A percentile compares a stretch with the other conserved stretches of the same genome.
phyloP scores from a whole-genome alignment of 768 basidiomycete genomes.

The Termitomyces sp. region DNA sequence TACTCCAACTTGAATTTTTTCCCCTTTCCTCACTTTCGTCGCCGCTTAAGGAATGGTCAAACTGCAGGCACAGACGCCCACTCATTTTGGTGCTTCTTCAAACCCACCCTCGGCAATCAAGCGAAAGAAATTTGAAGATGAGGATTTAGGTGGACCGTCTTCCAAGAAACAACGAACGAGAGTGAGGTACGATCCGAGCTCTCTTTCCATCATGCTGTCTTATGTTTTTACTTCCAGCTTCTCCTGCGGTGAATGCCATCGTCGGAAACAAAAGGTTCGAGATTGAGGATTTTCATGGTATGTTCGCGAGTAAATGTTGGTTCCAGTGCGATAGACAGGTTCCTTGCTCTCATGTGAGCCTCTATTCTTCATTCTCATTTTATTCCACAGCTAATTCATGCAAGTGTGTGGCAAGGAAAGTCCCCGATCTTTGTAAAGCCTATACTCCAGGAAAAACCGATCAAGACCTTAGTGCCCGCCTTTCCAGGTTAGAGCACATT shows the following conservation, averaged over 20 bases:
- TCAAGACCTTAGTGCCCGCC: constrained; percentile 70
- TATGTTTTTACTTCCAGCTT: constrained; percentile 44
- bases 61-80: constrained; percentile 19
- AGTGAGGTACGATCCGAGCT: constrained; percentile 52
- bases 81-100: constrained; percentile 13
- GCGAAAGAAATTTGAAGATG: constrained; percentile 63
- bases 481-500: constrained; percentile 76
- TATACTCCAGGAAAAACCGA: constrained; percentile 86
- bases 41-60: constrained; percentile 28
- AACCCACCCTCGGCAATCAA: constrained; percentile 34
- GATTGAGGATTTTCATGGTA: neutral
- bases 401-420: constrained; percentile 80
- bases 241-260: constrained; percentile 84
- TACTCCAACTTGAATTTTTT: constrained; percentile 3
- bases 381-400: constrained; percentile 10
- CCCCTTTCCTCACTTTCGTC: neutral
- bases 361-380: constrained; percentile 7
- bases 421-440: constrained; percentile 82
- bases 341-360: constrained; percentile 75
- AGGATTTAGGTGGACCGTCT: constrained; percentile 34
- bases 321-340: constrained; percentile 78
- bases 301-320: constrained; percentile 10
- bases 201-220: neutral
- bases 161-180: constrained; percentile 69
- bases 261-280: constrained; percentile 79